A percentile compares a stretch with the other conserved stretches of the same genome.
Conservation (phyloP, 768 basidiomycete genomes). For the Tremella fuciformis region DNA sequence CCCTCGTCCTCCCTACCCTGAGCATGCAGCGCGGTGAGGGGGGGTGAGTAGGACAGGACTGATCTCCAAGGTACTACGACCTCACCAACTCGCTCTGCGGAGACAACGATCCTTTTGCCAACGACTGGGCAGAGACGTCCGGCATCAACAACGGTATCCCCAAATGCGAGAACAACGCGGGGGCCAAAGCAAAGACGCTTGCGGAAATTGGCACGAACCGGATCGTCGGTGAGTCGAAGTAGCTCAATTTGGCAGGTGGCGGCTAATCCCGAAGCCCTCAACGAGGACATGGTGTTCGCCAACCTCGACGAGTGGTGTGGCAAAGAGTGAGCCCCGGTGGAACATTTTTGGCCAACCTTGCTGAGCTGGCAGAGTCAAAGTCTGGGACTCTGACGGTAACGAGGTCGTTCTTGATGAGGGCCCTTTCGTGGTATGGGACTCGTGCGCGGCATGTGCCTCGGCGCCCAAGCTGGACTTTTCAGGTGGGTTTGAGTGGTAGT, state of each 20-base stretch:
- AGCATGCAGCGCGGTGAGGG: neutral
- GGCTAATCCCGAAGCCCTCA: constrained; percentile 8
- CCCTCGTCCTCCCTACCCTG: neutral
- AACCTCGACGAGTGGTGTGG: constrained; percentile 18
- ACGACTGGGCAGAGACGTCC: constrained; percentile 13
- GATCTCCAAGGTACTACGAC: constrained; percentile 21
- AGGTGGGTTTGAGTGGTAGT: neutral
- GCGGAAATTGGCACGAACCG: constrained; percentile 13
- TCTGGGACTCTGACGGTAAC: constrained; percentile 13
- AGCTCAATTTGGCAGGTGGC: neutral
- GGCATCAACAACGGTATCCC: constrained; percentile 22
- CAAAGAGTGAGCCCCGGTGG: constrained; percentile 9
- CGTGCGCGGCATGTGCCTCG: constrained; percentile 22
- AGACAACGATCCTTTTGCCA: constrained; percentile 5
- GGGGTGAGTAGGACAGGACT: no score
- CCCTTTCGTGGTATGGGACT: constrained; percentile 33
- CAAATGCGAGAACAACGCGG: constrained; percentile 11
- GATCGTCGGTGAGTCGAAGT: constrained; percentile 11
- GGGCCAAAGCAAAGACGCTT: constrained; percentile 6
- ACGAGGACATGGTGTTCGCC: constrained; percentile 12
- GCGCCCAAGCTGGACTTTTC: constrained; percentile 2
- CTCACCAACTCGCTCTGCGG: constrained; percentile 18
- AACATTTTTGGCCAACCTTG: neutral
- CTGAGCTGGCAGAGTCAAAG: constrained; percentile 8
- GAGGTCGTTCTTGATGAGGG: constrained; percentile 6